Base-by-base conservation (phyloP, 495 filamentous ascomycete species). In the Penicillium longicatenatum region DNA sequence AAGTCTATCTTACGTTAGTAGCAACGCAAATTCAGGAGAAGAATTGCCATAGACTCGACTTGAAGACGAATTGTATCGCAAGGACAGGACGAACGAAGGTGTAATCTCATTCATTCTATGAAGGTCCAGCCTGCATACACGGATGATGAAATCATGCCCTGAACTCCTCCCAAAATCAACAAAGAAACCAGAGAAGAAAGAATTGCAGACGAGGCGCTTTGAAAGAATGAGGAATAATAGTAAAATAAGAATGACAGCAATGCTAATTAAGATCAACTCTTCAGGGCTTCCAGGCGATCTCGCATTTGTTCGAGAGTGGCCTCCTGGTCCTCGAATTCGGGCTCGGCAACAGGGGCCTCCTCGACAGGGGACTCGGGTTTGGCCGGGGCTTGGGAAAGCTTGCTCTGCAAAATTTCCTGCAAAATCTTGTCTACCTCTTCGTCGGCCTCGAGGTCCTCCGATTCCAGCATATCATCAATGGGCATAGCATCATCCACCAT, bases 231-330 rank as follows among this genome's bases (percentile, higher is more conserved):
- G 12, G n/a, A 43, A 29, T n/a, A 31, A 2, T 42, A 17, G 19
- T 3, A 35, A 54, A 24, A 9, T 17, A 21, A 10, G 24, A 31
- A 55, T 14, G 20, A 6, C 4, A 43, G 26, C 1, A 52, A 16
- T 17, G 2, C 24, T 22, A 19, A 21, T 14, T 19, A 43, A 47
- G 11, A 31, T 82, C 70, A 98, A 76, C 93, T 97, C 83, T 93
- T 90, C 66, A 98, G 75, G 33, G 91, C 92, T 75, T 97, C 92
- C 65, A 98, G 69, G 35, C 93, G 79, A 50, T 91, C 91, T 71
- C 92, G 80, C 95, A 97, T 98, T 78, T 96, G 88, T 62, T 89
- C 89, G 73, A 98, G 82, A 68, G 92, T 90, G 33, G 87, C 90
- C 72, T 93, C 89, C 59, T 88, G 85, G 55, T 93, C 89, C 66